phyloP scores from a whole-genome alignment of 768 basidiomycete genomes.

The Cystobasidium onofrii region DNA sequence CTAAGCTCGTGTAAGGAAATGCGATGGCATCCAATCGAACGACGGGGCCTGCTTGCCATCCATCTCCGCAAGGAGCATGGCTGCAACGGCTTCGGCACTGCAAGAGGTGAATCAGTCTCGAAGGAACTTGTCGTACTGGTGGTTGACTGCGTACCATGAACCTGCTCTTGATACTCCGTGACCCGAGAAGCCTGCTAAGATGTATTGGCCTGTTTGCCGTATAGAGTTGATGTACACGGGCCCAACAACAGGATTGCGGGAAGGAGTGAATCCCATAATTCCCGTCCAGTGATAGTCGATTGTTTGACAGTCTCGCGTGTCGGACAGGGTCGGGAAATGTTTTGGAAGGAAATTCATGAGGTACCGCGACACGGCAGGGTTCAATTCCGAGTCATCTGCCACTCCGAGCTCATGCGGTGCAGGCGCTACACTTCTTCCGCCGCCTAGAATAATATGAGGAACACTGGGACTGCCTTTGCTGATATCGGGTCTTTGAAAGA shows the following conservation, averaged over 20 bases:
- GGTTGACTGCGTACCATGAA: conserved; percentile 33
- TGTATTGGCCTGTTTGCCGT: conserved; percentile 31
- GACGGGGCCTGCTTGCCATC: background rate
- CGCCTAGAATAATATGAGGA: conserved; percentile 59
- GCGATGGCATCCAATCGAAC: conserved; percentile 8
- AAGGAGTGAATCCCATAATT: conserved; percentile 66
- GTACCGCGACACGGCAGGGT: conserved; percentile 50
- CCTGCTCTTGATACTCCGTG: conserved; percentile 37
- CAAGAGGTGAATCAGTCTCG: no score
- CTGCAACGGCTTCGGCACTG: conserved; percentile 25
- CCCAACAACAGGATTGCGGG: conserved; percentile 41
- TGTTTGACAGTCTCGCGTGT: conserved; percentile 50
- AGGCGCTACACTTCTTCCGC: conserved; percentile 52
- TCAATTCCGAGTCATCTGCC: conserved; percentile 56
- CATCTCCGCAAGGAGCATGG: background rate
- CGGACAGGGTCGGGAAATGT: conserved; percentile 37
- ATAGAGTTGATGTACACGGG: conserved; percentile 28
- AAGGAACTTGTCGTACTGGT: no score
- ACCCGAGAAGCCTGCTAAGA: conserved; percentile 34
- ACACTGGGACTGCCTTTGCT: conserved; percentile 43
- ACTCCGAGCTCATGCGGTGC: conserved; percentile 52
- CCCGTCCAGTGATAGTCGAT: conserved; percentile 83
- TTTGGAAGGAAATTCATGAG: conserved; percentile 59
- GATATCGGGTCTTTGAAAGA: conserved; percentile 63
- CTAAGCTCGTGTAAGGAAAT: conserved; percentile 4